These are phyloP conservation scores for Monosporozyma siamensis DNA, from an alignment of 805 yeast genomes.

Conservation along the genomic window DNA sequence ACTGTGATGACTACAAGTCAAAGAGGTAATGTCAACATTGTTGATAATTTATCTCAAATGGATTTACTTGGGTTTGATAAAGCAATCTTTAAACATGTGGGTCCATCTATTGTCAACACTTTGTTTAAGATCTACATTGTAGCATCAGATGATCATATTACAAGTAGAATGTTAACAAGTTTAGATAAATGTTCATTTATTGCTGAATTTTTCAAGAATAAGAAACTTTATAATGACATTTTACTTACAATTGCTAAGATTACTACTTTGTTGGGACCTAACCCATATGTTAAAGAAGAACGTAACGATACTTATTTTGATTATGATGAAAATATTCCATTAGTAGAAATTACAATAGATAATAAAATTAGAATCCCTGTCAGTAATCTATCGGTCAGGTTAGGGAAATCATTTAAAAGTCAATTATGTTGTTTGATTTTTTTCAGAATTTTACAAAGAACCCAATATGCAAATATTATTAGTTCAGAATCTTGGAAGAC, in stretches of 20 bases:
- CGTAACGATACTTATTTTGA: conserved; percentile 13
- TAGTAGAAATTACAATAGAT: conserved; percentile 38
- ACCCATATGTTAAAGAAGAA: conserved; percentile 2
- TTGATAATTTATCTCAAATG: conserved; percentile 15
- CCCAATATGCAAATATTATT: conserved; percentile 36
- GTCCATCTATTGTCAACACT: conserved; percentile 59
- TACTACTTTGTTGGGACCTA: conserved; percentile 47
- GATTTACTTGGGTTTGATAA: conserved; percentile 53
- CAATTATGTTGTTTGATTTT: conserved; percentile 82
- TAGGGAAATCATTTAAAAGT: conserved; percentile 87
- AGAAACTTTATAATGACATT: conserved; percentile 52
- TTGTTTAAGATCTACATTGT: conserved; percentile 71
- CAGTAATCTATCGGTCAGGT: conserved; percentile 68
- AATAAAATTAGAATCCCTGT: conserved; percentile 55
- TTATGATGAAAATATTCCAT: conserved; percentile 30
- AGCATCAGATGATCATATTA: conserved; percentile 84
- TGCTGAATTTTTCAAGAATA: conserved; percentile 54
- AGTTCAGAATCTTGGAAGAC: conserved; percentile 46
- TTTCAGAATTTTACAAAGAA: conserved; percentile 63
- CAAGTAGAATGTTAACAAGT: conserved; percentile 78
- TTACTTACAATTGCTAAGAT: conserved; percentile 57
- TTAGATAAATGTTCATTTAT: conserved; percentile 77
- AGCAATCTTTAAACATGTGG: conserved; percentile 55
- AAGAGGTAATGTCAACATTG: conserved; percentile 13
- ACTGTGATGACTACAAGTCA: conserved; percentile 27